Base-by-base conservation (phyloP, 2,329 filamentous ascomycete genomes). In the Hypoxylon sp. region DNA sequence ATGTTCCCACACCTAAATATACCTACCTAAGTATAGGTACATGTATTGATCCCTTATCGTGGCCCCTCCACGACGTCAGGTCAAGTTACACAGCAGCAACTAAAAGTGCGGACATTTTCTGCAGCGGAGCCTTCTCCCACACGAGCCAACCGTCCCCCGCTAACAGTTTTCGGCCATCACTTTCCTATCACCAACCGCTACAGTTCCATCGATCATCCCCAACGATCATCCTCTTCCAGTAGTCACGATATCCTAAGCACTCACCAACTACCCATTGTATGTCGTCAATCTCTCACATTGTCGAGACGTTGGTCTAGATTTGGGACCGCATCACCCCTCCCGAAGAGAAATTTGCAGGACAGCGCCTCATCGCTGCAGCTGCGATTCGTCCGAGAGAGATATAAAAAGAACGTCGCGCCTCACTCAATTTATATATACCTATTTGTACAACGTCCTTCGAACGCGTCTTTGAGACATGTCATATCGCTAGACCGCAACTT, bases 51-150 rank as follows among this genome's bases (percentile, higher is more conserved):
- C 40, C 50, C 40, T 37, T 40, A 58, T 65, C 27, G 59, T 50
- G 50, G 42, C 61, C 62, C 58, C 59, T 64, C 49, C 56, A 50
- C 35, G 46, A 57, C 25, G 48, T 53, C 20, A 53, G 50, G 25
- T 61, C 11, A 11, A n/a, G 56, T 67, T 49, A 48, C 55, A 68
- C 60, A n/a, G 42, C 59, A 60, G 33, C n/a, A 2, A n/a, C 17
- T 31, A 49, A 59, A 14, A 14, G 30, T 20, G 35, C 30, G 50
- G 25, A 33, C n/a, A 53, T 49, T 58, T 54, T 59, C 59, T 67
- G 30, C 54, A 67, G 54, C 64, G 64, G 54, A 54, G 40, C 40
- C 5, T 42, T 42, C 40, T 40, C 35, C 35, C 46, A 35, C 48
- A 40, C 61, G 22, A 31, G 42, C 17, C 17, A 30, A 22, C 14